Base-by-base conservation (phyloP, 2,329 filamentous ascomycete species). In the Microdochium paspali region DNA sequence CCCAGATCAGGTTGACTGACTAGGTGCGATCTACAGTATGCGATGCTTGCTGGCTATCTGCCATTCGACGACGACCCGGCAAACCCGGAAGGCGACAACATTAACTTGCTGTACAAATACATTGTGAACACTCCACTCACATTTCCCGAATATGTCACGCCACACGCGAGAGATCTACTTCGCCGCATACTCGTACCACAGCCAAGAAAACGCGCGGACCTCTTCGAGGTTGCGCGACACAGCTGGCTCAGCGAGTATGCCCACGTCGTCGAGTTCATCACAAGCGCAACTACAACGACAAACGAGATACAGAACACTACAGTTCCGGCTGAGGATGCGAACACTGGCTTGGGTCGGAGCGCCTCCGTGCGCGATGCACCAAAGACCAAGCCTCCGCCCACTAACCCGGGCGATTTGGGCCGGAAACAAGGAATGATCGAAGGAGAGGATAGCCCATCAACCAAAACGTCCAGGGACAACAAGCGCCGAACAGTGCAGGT, bases 21-120 rank as follows among this genome's bases (percentile, higher is more conserved):
- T 43, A 35, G 5, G 24, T 49, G 21, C 24, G 12, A 13, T 31
- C 44, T 60, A n/a, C 60, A 97, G 90, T 98, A 98, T 65, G 93
- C 93, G 49, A 98, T 98, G 93, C 76, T 98, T 58, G 93, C 93
- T 32, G 93, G 93, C 40, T 98, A 98, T 65, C 76, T 98, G 12
- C 93, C 93, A 3, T 98, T 98, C 61, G 93, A 98, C 59, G 93
- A 98, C 63, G 93, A 98, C 60, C 93, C 93, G 53, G 93, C 90
- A 43, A 98, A 98, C 62, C 93, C 93, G 2, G 93, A 98, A 67
- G 93, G 93, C 55, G 93, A 98, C 66, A 98, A 98, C 64, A 98
- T 98, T 71, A 98, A 98, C 64, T 77, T 98, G 10, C 75, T 98
- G 24, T 98, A 98, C 77, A 97, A 97, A 71, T 98, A 98, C 69